A percentile compares a stretch with the other conserved stretches of the same genome.
phyloP scores from a whole-genome alignment of 2,329 filamentous ascomycete species.

The Colletotrichum sp. region DNA sequence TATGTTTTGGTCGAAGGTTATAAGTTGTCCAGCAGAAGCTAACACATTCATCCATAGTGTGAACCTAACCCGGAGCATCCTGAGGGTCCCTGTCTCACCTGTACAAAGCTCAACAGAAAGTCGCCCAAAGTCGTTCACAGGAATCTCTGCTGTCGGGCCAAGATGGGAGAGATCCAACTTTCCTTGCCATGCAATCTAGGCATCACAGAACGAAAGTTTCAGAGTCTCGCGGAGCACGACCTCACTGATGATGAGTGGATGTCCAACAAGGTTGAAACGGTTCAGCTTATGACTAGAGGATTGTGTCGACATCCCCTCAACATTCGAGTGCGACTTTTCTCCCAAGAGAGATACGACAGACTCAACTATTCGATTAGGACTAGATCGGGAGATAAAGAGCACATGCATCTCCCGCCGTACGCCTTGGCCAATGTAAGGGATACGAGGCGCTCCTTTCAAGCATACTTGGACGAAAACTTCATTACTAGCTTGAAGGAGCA shows the following conservation, averaged over 20 bases:
- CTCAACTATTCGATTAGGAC: conserved; percentile 39
- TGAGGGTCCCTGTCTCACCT: conserved; percentile 43
- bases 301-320: conserved; percentile 39
- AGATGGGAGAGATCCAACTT: conserved; percentile 43
- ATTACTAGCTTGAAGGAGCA: background rate
- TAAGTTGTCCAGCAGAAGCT: background rate
- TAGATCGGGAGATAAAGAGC: background rate
- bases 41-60: conserved; percentile 35
- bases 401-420: conserved; percentile 37
- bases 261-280: conserved; percentile 28
- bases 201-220: conserved; percentile 46
- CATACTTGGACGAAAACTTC: conserved; percentile 35
- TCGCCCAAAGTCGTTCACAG: conserved; percentile 54
- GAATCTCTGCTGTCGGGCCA: conserved; percentile 47
- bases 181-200: conserved; percentile 39
- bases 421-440: conserved; percentile 43
- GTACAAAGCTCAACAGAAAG: conserved; percentile 37
- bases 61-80: conserved; percentile 32
- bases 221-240: conserved; percentile 37
- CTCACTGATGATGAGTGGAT: conserved; percentile 36
- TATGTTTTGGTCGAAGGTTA: conserved; percentile 30
- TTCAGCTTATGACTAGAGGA: conserved; percentile 42
- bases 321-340: conserved; percentile 48
- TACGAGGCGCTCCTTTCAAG: conserved; percentile 36
- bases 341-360: conserved; percentile 37